These are phyloP conservation scores for Dryas drummondii DNA, from an alignment of 306 rosid genomes.

Conservation along the genomic window DNA sequence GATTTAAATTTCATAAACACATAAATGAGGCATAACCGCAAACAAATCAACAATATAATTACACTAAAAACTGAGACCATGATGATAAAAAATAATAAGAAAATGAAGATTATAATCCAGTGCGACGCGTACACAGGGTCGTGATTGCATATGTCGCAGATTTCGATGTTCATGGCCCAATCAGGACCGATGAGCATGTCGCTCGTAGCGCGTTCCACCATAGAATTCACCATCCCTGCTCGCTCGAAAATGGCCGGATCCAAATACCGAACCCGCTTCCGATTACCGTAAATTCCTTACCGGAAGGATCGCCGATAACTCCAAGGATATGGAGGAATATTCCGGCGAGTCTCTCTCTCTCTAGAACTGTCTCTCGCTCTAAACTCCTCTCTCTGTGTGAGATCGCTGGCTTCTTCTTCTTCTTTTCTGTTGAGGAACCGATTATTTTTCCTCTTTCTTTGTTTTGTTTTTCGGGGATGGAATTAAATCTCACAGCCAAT, in stretches of 20 bases:
- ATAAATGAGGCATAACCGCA: neutral
- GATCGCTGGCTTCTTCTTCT: conserved; percentile 28
- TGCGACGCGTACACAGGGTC: conserved; percentile 73
- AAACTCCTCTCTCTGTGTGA: conserved; percentile 4
- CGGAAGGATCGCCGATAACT: conserved; percentile 26
- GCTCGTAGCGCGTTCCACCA: conserved; percentile 95
- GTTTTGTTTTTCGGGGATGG: conserved; percentile 9
- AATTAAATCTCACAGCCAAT: conserved; percentile 31
- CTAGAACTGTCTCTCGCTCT: conserved; percentile 16
- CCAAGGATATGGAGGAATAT: conserved; percentile 30
- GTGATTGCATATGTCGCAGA: conserved; percentile 88
- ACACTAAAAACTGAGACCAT: neutral
- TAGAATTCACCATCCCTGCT: conserved; percentile 73
- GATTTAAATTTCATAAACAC: neutral
- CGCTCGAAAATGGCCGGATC: conserved; percentile 26
- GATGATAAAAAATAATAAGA: conserved; percentile 10
- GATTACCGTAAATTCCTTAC: conserved; percentile 23
- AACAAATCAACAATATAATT: neutral
- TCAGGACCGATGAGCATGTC: conserved; percentile 97
- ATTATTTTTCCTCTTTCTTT: conserved; percentile 1
- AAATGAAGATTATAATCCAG: conserved; percentile 21
- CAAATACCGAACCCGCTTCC: conserved; percentile 27
- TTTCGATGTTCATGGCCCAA: conserved; percentile 99
- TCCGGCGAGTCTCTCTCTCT: conserved; percentile 30
- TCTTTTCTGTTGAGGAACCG: conserved; percentile 30